phyloP scores from a whole-genome alignment of 176 grass and related monocot genomes.

The Oryza punctata region DNA sequence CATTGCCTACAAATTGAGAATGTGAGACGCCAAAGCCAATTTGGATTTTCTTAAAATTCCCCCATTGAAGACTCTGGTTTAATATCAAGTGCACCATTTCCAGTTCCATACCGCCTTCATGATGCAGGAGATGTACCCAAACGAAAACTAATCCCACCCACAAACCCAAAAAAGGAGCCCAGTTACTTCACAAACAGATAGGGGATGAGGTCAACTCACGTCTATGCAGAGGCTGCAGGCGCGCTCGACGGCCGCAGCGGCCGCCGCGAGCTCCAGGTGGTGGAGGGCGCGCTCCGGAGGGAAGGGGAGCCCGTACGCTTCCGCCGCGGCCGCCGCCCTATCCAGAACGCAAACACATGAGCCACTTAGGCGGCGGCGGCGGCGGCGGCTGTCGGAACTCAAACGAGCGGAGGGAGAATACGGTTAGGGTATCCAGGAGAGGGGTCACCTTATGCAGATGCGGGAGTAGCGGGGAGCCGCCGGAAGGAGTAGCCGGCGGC shows the following conservation, averaged over 20 bases:
- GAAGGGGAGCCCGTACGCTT: conserved; percentile 57
- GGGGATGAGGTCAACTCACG: conserved; percentile 47
- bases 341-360: conserved; percentile 1
- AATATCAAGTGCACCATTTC: conserved; percentile 7
- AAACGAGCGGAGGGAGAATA: background rate
- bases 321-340: conserved; percentile 1
- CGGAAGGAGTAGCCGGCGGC: background rate
- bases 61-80: background rate
- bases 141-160: background rate
- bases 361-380: conserved; percentile 42
- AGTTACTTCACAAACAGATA: background rate
- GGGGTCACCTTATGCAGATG: conserved; percentile 32
- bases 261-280: conserved; percentile 63
- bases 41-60: background rate
- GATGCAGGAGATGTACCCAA: background rate
- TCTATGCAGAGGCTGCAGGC: conserved; percentile 80
- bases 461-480: background rate
- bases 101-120: background rate
- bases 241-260: conserved; percentile 58
- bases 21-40: background rate
- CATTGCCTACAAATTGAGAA: background rate
- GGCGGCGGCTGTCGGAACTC: background rate
- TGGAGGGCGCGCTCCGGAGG: conserved; percentile 47
- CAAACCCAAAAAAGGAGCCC: background rate
- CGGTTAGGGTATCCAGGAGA: too few species aligned